Evolutionary conservation across 2,329 filamentous ascomycete genomes (phyloP).

Genomic region (Proliferodiscus dingleyae): DNA sequence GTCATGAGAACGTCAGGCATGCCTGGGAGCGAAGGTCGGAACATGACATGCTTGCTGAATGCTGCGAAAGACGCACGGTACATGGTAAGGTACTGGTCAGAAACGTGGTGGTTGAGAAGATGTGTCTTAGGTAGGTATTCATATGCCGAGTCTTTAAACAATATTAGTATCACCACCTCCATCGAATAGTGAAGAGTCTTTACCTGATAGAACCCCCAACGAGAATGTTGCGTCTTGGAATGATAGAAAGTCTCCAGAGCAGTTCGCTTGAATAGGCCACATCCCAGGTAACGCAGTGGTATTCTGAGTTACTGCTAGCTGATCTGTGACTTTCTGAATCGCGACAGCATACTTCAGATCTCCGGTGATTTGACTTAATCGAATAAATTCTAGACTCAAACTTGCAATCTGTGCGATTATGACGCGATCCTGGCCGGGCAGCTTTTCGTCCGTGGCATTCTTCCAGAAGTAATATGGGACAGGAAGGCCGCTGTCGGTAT

Average conservation of each 20-base stretch:
- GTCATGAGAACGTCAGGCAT: conserved; percentile 69
- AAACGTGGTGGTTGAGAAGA: conserved; percentile 69
- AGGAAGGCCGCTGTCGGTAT: conserved; percentile 92
- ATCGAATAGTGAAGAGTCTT: conserved; percentile 39
- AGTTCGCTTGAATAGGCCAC: no score
- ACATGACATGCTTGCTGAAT: conserved; percentile 70
- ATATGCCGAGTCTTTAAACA: conserved; percentile 65
- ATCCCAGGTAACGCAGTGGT: no score
- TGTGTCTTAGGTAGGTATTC: conserved; percentile 64
- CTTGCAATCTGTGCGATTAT: conserved; percentile 21
- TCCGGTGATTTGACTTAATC: conserved; percentile 8
- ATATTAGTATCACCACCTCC: conserved; percentile 64
- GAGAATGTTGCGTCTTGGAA: conserved; percentile 33
- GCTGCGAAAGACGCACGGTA: conserved; percentile 65
- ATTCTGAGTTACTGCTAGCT: no score
- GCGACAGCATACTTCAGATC: conserved; percentile 11
- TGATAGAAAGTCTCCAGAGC: no score
- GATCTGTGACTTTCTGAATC: no score
- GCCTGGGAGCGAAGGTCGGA: conserved; percentile 65
- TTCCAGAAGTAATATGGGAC: conserved; percentile 75
- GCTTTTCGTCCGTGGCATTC: conserved; percentile 44
- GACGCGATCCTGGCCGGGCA: conserved; percentile 17
- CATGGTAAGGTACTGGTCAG: conserved; percentile 66
- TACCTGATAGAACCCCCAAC: conserved; percentile 28
- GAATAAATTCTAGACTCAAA: conserved; percentile 17